Conservation (phyloP, 345 rosid genomes). For the Camelina neglecta region DNA sequence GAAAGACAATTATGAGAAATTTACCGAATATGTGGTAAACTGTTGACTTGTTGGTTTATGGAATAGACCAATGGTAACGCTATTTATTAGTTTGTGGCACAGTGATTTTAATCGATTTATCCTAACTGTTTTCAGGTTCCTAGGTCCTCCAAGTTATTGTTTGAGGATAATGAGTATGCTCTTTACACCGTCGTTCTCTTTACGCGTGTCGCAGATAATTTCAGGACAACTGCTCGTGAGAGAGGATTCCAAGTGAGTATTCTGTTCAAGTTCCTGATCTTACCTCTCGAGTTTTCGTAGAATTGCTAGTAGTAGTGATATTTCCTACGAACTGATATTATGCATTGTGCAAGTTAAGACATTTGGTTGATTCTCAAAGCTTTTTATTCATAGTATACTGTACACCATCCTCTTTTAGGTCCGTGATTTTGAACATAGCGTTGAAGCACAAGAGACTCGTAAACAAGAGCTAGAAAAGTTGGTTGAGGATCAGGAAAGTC, state of each 20-base stretch:
- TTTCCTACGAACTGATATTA: background rate
- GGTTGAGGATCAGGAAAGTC: constrained; percentile 75
- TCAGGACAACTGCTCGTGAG: constrained; percentile 77
- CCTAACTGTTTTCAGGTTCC: constrained; percentile 71
- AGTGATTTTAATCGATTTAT: constrained; percentile 9
- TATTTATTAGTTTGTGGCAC: background rate
- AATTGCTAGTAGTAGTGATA: constrained; percentile 18
- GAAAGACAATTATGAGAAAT: constrained; percentile 89
- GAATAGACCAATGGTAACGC: constrained; percentile 15
- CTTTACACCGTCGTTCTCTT: constrained; percentile 89
- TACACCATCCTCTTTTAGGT: constrained; percentile 53
- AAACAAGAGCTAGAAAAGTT: constrained; percentile 84
- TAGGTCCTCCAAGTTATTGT: constrained; percentile 88
- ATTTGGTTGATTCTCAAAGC: constrained; percentile 26
- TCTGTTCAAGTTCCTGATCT: constrained; percentile 26
- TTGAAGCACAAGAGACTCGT: constrained; percentile 82
- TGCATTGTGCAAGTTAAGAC: constrained; percentile 13
- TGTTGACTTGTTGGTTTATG: background rate
- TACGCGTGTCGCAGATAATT: constrained; percentile 92
- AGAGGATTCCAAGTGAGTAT: constrained; percentile 90
- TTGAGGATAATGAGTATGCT: constrained; percentile 98
- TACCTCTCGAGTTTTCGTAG: background rate
- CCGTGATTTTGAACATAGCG: constrained; percentile 90
- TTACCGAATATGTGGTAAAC: constrained; percentile 91
- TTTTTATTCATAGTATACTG: constrained; percentile 9